These are phyloP conservation scores for Drechslera avenae DNA, from an alignment of 2,329 filamentous ascomycete genomes.

Conservation along the genomic window DNA sequence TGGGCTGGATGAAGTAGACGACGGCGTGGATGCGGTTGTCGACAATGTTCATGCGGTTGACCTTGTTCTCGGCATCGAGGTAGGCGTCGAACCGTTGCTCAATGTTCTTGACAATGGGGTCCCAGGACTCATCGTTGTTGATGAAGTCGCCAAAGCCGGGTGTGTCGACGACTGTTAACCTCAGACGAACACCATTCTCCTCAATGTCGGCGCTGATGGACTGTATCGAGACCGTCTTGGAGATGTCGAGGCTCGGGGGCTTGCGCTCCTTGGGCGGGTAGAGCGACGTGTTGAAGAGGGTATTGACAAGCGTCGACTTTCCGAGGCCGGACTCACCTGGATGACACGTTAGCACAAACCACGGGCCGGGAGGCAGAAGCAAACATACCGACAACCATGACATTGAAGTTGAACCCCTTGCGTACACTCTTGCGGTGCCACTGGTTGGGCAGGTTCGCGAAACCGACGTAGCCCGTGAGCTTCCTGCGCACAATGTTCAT, in stretches of 20 bases:
- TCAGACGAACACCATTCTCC: slow-evolving; percentile 95
- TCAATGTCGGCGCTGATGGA: slow-evolving; percentile 73
- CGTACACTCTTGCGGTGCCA: slow-evolving; percentile 99
- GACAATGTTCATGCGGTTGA: slow-evolving; percentile 99
- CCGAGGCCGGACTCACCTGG: slow-evolving; percentile 97
- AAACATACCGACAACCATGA: slow-evolving; percentile 97
- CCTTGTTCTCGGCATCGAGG: slow-evolving; percentile 99
- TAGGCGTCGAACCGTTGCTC: slow-evolving; percentile 99
- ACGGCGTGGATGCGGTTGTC: slow-evolving; percentile 99
- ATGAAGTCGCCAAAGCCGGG: slow-evolving; percentile 99
- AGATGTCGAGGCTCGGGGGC: slow-evolving; percentile 94
- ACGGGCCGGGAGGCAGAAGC: background rate
- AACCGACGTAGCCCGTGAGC: slow-evolving; percentile 97
- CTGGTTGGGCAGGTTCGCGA: slow-evolving; percentile 98
- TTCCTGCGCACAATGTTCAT: slow-evolving; percentile 98
- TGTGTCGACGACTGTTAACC: slow-evolving; percentile 95
- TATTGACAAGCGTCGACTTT: slow-evolving; percentile 99
- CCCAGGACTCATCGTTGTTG: slow-evolving; percentile 99
- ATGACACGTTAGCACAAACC: slow-evolving; percentile 20
- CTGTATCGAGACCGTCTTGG: slow-evolving; percentile 71
- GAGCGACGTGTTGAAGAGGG: slow-evolving; percentile 97
- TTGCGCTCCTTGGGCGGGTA: slow-evolving; percentile 99
- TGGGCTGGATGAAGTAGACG: slow-evolving; percentile 99
- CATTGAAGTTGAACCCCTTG: slow-evolving; percentile 99
- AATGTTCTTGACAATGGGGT: slow-evolving; percentile 98